Percentiles rank a stretch among this genome's conserved stretches.
Conservation (phyloP, 495 filamentous ascomycete genomes). For the Penicillium crystallinum region DNA sequence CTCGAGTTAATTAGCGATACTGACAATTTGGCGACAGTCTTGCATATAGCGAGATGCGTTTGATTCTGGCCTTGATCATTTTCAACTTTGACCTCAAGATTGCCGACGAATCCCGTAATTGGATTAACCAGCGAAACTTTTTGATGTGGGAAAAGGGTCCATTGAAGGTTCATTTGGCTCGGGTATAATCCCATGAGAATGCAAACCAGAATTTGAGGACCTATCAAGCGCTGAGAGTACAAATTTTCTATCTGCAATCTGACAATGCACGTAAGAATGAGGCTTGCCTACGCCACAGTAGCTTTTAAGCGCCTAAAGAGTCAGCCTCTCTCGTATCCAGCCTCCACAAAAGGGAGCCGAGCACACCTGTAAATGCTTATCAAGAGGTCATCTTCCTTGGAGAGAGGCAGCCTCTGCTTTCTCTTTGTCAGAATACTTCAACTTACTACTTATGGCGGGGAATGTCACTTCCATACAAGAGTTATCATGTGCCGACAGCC, state of each 20-base stretch:
- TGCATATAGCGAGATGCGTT: constrained; percentile 38
- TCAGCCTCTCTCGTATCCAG: not conserved
- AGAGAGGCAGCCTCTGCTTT: too few species aligned
- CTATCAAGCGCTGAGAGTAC: too few species aligned
- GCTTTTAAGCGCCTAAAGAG: not conserved
- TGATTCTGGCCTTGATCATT: constrained; percentile 34
- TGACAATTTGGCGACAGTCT: constrained; percentile 20
- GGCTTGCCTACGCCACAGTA: not conserved
- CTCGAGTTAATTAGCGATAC: not conserved
- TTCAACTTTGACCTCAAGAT: constrained; percentile 39
- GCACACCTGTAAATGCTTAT: too few species aligned
- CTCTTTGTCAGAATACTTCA: too few species aligned
- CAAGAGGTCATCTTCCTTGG: too few species aligned
- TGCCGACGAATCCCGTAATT: constrained; percentile 27
- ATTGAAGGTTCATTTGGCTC: constrained; percentile 25
- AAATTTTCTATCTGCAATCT: too few species aligned
- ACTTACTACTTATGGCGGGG: too few species aligned
- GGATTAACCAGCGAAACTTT: constrained; percentile 30
- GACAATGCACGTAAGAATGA: too few species aligned
- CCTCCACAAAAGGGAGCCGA: not conserved
- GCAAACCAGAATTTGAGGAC: too few species aligned
- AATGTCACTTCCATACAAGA: not conserved
- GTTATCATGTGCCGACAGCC: not conserved
- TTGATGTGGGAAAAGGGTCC: constrained; percentile 30
- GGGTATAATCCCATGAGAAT: not conserved